phyloP scores from a whole-genome alignment of 192 early-diverging fungal genomes.

The Entomortierella chlamydospora region DNA sequence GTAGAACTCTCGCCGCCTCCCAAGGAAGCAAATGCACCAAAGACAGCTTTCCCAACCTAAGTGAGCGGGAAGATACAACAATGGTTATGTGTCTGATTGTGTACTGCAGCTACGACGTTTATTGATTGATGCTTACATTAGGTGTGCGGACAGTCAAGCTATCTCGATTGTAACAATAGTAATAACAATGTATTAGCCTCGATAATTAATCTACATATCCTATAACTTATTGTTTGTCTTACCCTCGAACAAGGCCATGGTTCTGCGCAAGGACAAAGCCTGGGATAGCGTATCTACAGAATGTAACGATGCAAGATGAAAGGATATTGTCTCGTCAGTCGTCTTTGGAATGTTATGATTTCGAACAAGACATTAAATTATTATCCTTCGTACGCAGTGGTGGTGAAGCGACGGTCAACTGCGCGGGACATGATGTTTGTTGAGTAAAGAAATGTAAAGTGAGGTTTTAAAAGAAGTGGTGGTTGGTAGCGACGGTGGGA shows the following conservation, averaged over 20 bases:
- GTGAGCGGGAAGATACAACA: neutral
- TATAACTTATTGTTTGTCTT: neutral
- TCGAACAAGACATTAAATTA: neutral
- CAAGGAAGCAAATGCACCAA: constrained; percentile 48
- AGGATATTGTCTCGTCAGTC: too few species aligned
- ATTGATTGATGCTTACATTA: constrained; percentile 8
- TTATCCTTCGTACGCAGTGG: constrained; percentile 18
- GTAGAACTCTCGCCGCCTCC: constrained; percentile 48
- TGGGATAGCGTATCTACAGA: constrained; percentile 28
- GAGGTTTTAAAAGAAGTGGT: neutral
- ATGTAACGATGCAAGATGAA: neutral
- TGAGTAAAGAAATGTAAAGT: too few species aligned
- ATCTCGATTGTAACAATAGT: neutral
- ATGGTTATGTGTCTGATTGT: neutral
- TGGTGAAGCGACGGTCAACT: constrained; percentile 49
- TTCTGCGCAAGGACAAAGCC: constrained; percentile 33
- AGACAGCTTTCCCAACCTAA: constrained; percentile 45
- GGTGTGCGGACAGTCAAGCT: constrained; percentile 47
- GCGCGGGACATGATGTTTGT: constrained; percentile 1
- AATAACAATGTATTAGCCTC: neutral
- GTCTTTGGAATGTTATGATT: too few species aligned
- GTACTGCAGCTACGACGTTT: neutral
- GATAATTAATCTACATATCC: neutral
- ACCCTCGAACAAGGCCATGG: constrained; percentile 51
- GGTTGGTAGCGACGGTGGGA: neutral